Percentiles rank a stretch among this genome's conserved stretches.
phyloP scores from a whole-genome alignment of 2,329 filamentous ascomycete genomes.

The Exutisphaerella laricina region DNA sequence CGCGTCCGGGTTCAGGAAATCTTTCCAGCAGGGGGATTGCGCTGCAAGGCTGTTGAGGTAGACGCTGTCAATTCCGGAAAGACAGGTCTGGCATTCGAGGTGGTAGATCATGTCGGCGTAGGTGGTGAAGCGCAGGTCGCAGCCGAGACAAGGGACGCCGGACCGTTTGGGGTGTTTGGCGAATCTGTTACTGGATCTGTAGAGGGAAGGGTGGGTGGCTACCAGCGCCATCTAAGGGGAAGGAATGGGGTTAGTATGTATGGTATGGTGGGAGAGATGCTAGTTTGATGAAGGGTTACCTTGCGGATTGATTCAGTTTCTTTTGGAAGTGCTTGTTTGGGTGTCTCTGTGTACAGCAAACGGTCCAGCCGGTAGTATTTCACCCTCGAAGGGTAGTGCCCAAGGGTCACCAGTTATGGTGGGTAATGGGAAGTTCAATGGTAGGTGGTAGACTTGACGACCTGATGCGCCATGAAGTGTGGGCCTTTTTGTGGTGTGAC shows the following conservation, averaged over 20 bases:
- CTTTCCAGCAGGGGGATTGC: constrained; percentile 14
- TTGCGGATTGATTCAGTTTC: background rate
- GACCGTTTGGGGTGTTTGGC: background rate
- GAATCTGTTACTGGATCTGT: background rate
- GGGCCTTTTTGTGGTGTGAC: background rate
- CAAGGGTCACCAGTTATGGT: too few relatives aligned
- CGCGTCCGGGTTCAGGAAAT: constrained; percentile 3
- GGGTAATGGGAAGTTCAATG: too few relatives aligned
- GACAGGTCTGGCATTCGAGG: constrained; percentile 10
- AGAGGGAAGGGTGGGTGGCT: background rate
- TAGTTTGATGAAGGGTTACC: background rate
- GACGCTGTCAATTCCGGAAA: constrained; percentile 6
- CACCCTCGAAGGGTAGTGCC: too few relatives aligned
- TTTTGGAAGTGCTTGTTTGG: too few relatives aligned
- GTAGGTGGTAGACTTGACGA: background rate
- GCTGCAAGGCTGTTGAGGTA: constrained; percentile 12
- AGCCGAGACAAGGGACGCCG: constrained; percentile 2
- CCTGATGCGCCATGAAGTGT: background rate
- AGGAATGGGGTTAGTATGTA: background rate
- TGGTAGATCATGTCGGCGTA: constrained; percentile 17
- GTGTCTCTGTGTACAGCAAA: too few relatives aligned
- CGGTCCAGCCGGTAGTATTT: background rate
- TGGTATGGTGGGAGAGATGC: background rate
- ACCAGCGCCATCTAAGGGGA: constrained; percentile 1
- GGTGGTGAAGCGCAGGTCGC: constrained; percentile 9